Evolutionary conservation across 1,139 yeast genomes (phyloP).

Genomic region (Pneumocystis canis): DNA sequence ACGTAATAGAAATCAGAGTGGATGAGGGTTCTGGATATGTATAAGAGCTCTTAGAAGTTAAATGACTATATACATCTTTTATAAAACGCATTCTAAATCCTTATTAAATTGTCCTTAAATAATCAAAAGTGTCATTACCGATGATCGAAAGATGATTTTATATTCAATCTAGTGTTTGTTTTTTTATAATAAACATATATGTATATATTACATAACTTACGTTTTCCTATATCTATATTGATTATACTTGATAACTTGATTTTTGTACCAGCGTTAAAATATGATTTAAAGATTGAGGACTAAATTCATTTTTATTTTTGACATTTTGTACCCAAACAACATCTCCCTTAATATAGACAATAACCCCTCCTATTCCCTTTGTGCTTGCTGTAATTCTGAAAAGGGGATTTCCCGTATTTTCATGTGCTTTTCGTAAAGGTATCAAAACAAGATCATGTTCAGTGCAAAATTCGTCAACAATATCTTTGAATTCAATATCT

Average conservation of each 20-base stretch:
- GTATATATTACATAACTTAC: too few species aligned
- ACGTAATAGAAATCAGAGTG: not conserved
- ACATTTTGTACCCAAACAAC: slow-evolving; percentile 29
- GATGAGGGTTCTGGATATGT: not conserved
- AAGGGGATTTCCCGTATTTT: slow-evolving; percentile 25
- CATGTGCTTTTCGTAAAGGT: slow-evolving; percentile 24
- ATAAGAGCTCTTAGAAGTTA: not conserved
- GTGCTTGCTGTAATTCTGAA: slow-evolving; percentile 26
- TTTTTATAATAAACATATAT: not conserved
- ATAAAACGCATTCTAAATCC: not conserved
- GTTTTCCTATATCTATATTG: not conserved
- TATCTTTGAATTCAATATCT: slow-evolving; percentile 32
- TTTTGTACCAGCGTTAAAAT: not conserved
- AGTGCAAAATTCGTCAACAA: slow-evolving; percentile 34
- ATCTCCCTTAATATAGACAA: slow-evolving; percentile 32
- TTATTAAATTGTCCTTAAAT: too few species aligned
- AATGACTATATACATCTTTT: not conserved
- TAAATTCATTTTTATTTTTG: not conserved
- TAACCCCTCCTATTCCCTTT: slow-evolving; percentile 23
- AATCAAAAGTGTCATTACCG: too few species aligned
- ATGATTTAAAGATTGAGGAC: not conserved
- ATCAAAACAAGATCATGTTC: slow-evolving; percentile 26
- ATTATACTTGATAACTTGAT: not conserved
- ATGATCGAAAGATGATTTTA: too few species aligned
- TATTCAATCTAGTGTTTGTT: not conserved